Conservation (phyloP, 2,329 filamentous ascomycete genomes). For the Penicillium decumbens region DNA sequence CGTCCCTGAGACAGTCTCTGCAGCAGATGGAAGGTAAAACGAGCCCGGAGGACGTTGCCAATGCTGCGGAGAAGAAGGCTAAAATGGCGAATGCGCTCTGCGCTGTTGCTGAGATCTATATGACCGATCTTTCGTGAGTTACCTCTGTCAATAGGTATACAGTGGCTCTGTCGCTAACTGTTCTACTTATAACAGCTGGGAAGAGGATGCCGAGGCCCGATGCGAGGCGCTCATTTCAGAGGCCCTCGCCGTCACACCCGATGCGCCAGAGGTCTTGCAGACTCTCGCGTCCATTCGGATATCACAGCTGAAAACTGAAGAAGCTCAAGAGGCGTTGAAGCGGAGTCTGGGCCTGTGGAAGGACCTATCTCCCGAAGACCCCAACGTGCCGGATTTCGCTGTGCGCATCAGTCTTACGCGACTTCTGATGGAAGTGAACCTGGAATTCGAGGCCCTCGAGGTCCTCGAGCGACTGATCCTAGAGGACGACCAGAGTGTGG, state of each 20-base stretch:
- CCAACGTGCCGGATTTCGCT: slow-evolving; percentile 75
- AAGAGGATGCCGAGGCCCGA: slow-evolving; percentile 79
- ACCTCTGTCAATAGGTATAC: not conserved
- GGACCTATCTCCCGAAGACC: slow-evolving; percentile 66
- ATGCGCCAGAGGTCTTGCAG: slow-evolving; percentile 84
- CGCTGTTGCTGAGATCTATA: slow-evolving; percentile 92
- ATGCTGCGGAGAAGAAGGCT: slow-evolving; percentile 65
- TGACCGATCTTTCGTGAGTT: slow-evolving; percentile 85
- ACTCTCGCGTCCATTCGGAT: slow-evolving; percentile 91
- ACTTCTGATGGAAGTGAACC: slow-evolving; percentile 81
- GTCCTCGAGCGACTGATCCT: slow-evolving; percentile 77
- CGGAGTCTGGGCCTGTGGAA: slow-evolving; percentile 81
- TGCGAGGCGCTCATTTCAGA: slow-evolving; percentile 89
- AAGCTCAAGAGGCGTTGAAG: slow-evolving; percentile 72
- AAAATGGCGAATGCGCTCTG: slow-evolving; percentile 91
- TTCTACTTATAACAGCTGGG: slow-evolving; percentile 50
- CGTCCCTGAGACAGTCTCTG: slow-evolving; percentile 67
- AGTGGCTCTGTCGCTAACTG: slow-evolving; percentile 10
- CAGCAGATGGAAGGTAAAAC: slow-evolving; percentile 55
- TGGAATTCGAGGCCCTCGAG: slow-evolving; percentile 78
- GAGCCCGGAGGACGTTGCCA: slow-evolving; percentile 34
- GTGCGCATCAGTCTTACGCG: slow-evolving; percentile 77
- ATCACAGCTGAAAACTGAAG: slow-evolving; percentile 73
- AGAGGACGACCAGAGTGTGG: slow-evolving; percentile 91
- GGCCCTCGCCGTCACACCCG: slow-evolving; percentile 77